Percentiles rank a stretch among this genome's conserved stretches.
Conservation (phyloP, 2,329 filamentous ascomycete species). For the Cladosporium austrohemisphaericum region DNA sequence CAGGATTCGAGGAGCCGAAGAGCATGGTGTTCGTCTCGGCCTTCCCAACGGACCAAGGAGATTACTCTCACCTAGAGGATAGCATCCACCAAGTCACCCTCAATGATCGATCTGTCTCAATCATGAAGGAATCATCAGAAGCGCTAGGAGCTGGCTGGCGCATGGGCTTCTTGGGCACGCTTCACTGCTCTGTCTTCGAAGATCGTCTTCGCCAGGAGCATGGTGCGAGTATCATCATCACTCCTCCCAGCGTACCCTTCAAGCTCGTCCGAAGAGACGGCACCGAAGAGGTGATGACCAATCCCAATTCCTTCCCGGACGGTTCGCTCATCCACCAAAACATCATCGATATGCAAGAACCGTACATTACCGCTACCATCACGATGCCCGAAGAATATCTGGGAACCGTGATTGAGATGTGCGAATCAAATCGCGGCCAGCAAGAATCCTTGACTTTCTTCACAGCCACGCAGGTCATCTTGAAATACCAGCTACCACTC, state of each 20-base stretch:
- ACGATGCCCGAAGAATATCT: conserved; percentile 93
- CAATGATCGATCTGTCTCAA: conserved; percentile 90
- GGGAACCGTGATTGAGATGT: conserved; percentile 90
- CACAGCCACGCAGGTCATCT: conserved; percentile 83
- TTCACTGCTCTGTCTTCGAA: conserved; percentile 99
- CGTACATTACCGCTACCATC: conserved; percentile 77
- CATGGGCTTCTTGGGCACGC: conserved; percentile 88
- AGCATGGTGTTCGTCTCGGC: conserved; percentile 98
- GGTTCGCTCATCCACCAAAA: conserved; percentile 54
- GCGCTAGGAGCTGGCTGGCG: conserved; percentile 92
- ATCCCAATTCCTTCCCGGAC: conserved; percentile 84
- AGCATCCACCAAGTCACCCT: conserved; percentile 91
- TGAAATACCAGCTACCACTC: conserved; percentile 86
- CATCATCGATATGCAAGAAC: conserved; percentile 63
- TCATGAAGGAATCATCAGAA: conserved; percentile 92
- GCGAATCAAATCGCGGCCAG: conserved; percentile 81
- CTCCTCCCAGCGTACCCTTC: conserved; percentile 89
- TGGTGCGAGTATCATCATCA: conserved; percentile 92
- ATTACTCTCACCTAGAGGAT: conserved; percentile 83
- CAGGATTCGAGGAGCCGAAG: conserved; percentile 94
- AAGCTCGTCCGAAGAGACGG: conserved; percentile 77
- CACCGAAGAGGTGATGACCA: conserved; percentile 73
- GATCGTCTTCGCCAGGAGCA: conserved; percentile 92
- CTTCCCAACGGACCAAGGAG: conserved; percentile 86
- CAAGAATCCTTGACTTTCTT: conserved; percentile 90